Evolutionary conservation across 768 basidiomycete genomes (phyloP), one percentile per base, ranked within the genome.

Genomic region (Suillus cothurnatus): DNA sequence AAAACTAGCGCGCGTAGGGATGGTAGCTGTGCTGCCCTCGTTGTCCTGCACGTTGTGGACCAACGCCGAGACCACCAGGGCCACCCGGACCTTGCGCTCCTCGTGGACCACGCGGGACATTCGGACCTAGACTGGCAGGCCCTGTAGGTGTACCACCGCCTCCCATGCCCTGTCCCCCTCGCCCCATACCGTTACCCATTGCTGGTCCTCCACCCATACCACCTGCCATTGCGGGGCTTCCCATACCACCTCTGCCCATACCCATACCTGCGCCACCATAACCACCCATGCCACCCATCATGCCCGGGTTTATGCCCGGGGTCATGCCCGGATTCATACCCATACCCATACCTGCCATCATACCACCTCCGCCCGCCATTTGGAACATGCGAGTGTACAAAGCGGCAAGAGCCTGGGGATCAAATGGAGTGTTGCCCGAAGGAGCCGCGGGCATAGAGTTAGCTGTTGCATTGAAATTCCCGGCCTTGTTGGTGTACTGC

Each of bases 381-480:
- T 90, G 88, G 83, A 94, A 91, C 97, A 99, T 98, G 67, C 94
- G 91, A 41, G 95, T 94, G 79, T 97, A 99, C 65, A 98, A 88
- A 64, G 91, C 87, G 0, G 94, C 94, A 74, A 99, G 89, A 2
- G 93, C 93, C 68, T 94, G 92, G 0, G 96, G 94, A 74, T 98
- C 96, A 73, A 98, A 97, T 1, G 92, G 85, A 5, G 88, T 83
- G 68, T 82, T 87, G 5, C 81, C 84, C 15, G 69, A 75, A 53
- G 79, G 78, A 49, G 71, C 73, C 31, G 62, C 61, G 17, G 58
- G 66, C 67, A 34, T 69, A 63, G 61, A 61, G 7, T 31, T 59
- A 52, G 49, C 55, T 28, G 72, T 71, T 62, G 71, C 72, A 71
- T 70, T 72, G 71, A 81, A 84, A 66, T 80, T 81, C 49, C 74